A percentile compares a stretch with the other conserved stretches of the same genome.
Conservation (phyloP, 257 asterid genomes). For the Penstemon barbatus region DNA sequence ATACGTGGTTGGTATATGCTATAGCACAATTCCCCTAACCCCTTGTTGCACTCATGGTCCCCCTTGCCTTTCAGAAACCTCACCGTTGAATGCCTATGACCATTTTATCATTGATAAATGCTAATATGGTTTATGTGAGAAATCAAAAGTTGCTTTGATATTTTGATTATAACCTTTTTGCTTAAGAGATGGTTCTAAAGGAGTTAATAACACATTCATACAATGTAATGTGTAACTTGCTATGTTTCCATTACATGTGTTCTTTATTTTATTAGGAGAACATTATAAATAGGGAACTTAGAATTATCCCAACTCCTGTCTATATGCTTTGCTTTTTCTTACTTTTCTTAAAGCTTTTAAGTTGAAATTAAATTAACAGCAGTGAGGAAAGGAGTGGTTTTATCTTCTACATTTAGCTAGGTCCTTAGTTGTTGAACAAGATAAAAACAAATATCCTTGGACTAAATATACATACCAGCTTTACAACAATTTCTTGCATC, state of each 20-base stretch:
- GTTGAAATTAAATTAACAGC: conserved; percentile 22
- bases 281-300: conserved; percentile 22
- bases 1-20: conserved; percentile 38
- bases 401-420: not conserved
- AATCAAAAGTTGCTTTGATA: too few species aligned
- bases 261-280: conserved; percentile 28
- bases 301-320: conserved; percentile 31
- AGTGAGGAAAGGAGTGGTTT: conserved; percentile 12
- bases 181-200: too few species aligned
- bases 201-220: too few species aligned
- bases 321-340: conserved; percentile 26
- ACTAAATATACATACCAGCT: conserved; percentile 1
- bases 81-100: too few species aligned
- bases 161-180: too few species aligned
- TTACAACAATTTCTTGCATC: conserved; percentile 10
- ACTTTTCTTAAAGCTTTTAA: conserved; percentile 22
- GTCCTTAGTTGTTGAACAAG: not conserved
- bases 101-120: not conserved
- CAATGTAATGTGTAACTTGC: not conserved
- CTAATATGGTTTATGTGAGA: too few species aligned
- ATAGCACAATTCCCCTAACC: conserved; percentile 38
- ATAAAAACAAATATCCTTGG: too few species aligned
- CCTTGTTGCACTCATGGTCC: conserved; percentile 42
- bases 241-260: conserved; percentile 3
- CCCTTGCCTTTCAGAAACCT: conserved; percentile 24